Evolutionary conservation across 768 basidiomycete genomes (phyloP), one percentile per base, ranked within the genome.

Genomic region (Boletus subparvulus): DNA sequence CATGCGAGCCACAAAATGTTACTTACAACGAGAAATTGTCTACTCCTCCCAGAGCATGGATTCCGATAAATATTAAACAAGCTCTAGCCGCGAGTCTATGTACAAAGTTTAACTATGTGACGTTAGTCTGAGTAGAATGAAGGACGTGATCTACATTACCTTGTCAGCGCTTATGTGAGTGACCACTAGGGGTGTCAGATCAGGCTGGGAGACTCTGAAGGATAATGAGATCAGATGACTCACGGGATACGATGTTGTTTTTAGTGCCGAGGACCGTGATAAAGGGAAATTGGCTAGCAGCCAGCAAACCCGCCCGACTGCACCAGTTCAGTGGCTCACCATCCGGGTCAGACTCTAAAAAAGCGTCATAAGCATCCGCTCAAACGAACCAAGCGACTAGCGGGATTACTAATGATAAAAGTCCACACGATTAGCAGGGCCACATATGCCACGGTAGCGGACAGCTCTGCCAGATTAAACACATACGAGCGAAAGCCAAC

Each of bases 11-110:
- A 17, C 4, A 36, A 42, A 16, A 47, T 10, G 21, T n/a, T 7
- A 49, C 64, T 42, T 24, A 64, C 62, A 56, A 57, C n/a, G 49
- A 43, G 21, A 54, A 65, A 37, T 65, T 58, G 13, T 26, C 32
- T 0, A 3, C n/a, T 53, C 63, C 65, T 12, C 65, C 57, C 39
- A 73, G 69, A 2, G 65, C 77, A 60, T 85, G 83, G 13, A 83
- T 69, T 78, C 80, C 83, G 7, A 78, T 62, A 8, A 83, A 55
- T 37, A 83, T 65, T 24, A 77, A 74, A 21, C 80, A 64, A 8
- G 75, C 71, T 16, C 83, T 75, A 3, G 80, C 78, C 3, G 69
- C 64, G 56, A 80, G 74, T 9, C 82, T 76, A 62, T 85, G 83
- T 3, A 75, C 26, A 36, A 72, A 67, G 52, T 76, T 75, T 21